These are phyloP conservation scores for Dactylis glomerata DNA, from an alignment of 176 grass and related monocot species.

Conservation along the genomic window DNA sequence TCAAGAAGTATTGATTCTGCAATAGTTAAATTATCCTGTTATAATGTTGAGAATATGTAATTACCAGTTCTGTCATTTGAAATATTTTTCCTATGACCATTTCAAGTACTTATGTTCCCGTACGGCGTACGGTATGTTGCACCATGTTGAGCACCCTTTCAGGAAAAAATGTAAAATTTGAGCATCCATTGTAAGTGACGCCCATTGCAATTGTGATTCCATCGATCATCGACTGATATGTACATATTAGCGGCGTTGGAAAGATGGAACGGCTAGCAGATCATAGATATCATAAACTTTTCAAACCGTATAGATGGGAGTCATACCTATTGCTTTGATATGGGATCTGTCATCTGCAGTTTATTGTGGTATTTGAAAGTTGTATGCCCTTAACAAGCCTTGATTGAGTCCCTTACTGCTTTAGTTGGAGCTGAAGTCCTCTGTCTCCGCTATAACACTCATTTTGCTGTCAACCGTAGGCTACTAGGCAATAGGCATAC, in stretches of 20 bases:
- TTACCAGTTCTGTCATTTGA: conserved; percentile 1
- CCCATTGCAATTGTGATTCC: conserved; percentile 5
- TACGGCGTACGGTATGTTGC: background rate
- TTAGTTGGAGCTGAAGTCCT: background rate
- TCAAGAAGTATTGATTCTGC: conserved; percentile 1
- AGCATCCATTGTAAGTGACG: background rate
- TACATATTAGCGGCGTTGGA: background rate
- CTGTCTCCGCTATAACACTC: background rate
- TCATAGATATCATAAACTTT: background rate
- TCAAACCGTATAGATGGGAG: background rate
- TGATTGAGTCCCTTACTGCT: background rate
- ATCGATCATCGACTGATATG: background rate
- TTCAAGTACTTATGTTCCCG: background rate
- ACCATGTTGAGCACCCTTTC: background rate
- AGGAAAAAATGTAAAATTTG: too few species aligned
- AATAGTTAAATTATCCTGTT: background rate
- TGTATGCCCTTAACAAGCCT: conserved; percentile 2
- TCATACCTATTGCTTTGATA: background rate
- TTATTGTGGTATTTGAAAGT: conserved; percentile 9
- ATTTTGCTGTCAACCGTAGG: background rate
- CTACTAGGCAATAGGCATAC: background rate
- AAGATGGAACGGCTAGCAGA: background rate
- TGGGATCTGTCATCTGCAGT: background rate
- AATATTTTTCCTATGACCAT: background rate
- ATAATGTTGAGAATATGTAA: background rate